Percentiles rank a stretch among this genome's conserved stretches.
Evolutionary conservation across 176 grass and related monocot species (phyloP).

Genomic region (sorghum (Sorghum bicolor)): DNA sequence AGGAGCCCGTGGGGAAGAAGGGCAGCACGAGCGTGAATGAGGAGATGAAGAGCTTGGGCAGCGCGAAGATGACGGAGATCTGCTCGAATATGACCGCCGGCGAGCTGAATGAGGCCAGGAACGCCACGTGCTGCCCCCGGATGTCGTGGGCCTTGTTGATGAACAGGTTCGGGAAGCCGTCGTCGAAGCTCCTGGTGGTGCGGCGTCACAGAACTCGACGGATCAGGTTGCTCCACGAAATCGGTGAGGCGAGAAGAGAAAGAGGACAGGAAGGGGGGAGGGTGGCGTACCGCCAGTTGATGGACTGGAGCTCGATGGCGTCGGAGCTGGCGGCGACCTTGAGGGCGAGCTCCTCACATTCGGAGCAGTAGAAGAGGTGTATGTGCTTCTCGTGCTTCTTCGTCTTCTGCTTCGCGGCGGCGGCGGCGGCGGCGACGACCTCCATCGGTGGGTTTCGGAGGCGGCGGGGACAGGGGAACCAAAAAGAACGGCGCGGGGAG

Average conservation of each 20-base stretch:
- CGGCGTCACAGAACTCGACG: background rate
- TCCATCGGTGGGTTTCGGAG: conserved; percentile 32
- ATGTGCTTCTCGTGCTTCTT: conserved; percentile 85
- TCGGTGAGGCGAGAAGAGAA: background rate
- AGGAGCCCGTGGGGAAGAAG: conserved; percentile 94
- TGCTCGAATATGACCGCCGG: conserved; percentile 87
- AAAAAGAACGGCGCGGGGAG: conserved; percentile 23
- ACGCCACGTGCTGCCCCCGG: conserved; percentile 90
- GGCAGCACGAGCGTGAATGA: conserved; percentile 93
- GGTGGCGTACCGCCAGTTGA: conserved; percentile 67
- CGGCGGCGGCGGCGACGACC: background rate
- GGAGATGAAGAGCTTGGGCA: conserved; percentile 90
- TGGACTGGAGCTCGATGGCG: conserved; percentile 70
- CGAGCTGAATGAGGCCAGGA: conserved; percentile 95
- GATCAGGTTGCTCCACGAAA: background rate
- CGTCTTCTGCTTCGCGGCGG: conserved; percentile 37
- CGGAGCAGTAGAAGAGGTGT: conserved; percentile 82
- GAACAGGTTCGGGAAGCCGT: conserved; percentile 97
- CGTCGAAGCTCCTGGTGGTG: conserved; percentile 68
- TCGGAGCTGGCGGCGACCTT: conserved; percentile 63
- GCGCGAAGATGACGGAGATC: conserved; percentile 81
- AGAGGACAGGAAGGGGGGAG: background rate
- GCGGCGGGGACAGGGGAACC: conserved; percentile 8
- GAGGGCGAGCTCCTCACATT: conserved; percentile 73
- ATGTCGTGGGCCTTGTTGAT: conserved; percentile 90